Evolutionary conservation across 2,329 filamentous ascomycete genomes (phyloP).

Genomic region (Pseudogymnoascus sp.): DNA sequence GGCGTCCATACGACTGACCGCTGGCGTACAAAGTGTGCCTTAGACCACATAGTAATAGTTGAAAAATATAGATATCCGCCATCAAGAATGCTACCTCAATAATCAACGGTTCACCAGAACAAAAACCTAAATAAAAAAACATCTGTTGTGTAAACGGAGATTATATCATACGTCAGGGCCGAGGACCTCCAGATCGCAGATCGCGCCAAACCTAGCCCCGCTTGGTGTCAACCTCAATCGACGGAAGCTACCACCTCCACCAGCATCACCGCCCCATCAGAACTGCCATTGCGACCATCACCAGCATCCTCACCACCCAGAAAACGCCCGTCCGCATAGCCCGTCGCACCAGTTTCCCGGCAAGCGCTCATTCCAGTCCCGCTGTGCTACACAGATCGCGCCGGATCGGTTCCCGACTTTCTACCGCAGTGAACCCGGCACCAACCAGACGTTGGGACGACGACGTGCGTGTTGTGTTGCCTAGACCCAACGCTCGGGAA

Average conservation of each 20-base stretch:
- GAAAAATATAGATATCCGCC: not conserved
- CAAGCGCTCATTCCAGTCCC: not conserved
- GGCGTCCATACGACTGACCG: not conserved
- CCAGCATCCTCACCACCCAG: not conserved
- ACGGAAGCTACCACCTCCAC: not conserved
- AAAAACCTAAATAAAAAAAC: not conserved
- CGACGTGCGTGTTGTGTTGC: not conserved
- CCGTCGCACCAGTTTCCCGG: not conserved
- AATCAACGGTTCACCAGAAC: not conserved
- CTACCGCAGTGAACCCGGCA: not conserved
- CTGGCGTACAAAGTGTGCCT: not conserved
- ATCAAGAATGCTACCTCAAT: not conserved
- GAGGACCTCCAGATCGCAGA: not conserved
- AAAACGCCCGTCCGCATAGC: not conserved
- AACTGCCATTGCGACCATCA: not conserved
- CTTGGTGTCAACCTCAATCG: not conserved
- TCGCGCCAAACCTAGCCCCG: not conserved
- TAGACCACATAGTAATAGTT: not conserved
- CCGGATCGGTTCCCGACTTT: not conserved
- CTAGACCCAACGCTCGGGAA: not conserved
- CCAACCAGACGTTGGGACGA: not conserved
- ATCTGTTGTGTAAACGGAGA: not conserved
- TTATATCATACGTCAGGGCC: not conserved
- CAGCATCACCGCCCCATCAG: not conserved
- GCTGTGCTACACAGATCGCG: conserved; percentile 1